Evolutionary conservation across 2,329 filamentous ascomycete genomes (phyloP).

Genomic region (Aureobasidium sp.): DNA sequence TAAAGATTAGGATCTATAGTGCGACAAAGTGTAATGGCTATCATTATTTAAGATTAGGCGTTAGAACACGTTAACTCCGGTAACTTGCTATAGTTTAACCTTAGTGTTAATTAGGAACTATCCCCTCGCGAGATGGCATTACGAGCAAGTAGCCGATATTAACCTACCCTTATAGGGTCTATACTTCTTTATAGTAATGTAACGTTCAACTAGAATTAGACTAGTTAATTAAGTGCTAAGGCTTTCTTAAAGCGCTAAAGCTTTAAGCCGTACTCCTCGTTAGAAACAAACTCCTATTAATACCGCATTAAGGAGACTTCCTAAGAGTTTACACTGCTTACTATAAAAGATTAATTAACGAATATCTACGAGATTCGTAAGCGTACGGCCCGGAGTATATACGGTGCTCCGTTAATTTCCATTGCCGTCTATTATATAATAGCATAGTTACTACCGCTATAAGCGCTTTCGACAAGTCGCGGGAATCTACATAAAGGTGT

Average conservation of each 20-base stretch:
- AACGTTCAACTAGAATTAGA: not conserved
- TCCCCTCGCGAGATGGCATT: not conserved
- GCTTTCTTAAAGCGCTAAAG: not conserved
- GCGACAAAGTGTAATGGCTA: not conserved
- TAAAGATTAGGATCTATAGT: slow-evolving; percentile 1
- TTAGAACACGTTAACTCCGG: slow-evolving; percentile 7
- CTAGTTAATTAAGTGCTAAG: not conserved
- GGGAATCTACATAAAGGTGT: not conserved
- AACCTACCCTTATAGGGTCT: not conserved
- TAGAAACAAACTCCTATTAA: not conserved
- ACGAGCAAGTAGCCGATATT: not conserved
- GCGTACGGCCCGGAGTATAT: not conserved
- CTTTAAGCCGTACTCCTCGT: not conserved
- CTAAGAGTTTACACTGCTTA: not conserved
- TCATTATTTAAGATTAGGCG: not conserved
- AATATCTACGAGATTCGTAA: not conserved
- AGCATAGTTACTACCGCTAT: slow-evolving; percentile 5
- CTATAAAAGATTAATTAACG: not conserved
- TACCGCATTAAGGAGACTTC: not conserved
- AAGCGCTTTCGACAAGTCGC: not conserved
- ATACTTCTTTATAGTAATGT: not conserved
- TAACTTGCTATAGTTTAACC: slow-evolving; percentile 4
- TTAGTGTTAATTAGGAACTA: not conserved
- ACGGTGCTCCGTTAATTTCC: not conserved
- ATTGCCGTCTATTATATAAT: slow-evolving; percentile 1